phyloP scores from a whole-genome alignment of 2,329 filamentous ascomycete species.

The Aspergillus cejpii region DNA sequence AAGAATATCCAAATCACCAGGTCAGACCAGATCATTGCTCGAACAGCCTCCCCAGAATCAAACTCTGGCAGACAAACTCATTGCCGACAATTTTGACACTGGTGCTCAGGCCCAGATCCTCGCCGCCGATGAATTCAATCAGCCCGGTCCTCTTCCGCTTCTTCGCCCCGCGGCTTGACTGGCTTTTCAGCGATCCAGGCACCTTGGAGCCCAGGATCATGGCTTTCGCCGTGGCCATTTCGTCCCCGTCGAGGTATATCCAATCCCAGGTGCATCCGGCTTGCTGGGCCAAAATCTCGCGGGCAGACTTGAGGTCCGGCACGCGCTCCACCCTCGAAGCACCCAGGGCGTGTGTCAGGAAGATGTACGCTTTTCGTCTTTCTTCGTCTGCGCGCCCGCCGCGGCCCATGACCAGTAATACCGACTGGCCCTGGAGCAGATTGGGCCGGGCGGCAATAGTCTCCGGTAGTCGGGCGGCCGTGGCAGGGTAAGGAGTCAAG shows the following conservation, averaged over 20 bases:
- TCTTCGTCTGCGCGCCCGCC: slow-evolving; percentile 54
- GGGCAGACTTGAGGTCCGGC: slow-evolving; percentile 59
- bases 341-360: slow-evolving; percentile 71
- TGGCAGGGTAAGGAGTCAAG: slow-evolving; percentile 55
- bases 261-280: slow-evolving; percentile 57
- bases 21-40: slow-evolving; percentile 45
- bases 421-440: slow-evolving; percentile 57
- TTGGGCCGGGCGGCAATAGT: slow-evolving; percentile 56
- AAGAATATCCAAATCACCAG: background rate
- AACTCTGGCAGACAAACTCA: slow-evolving; percentile 84
- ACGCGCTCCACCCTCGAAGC: slow-evolving; percentile 61
- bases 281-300: slow-evolving; percentile 49
- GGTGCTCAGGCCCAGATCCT: slow-evolving; percentile 35
- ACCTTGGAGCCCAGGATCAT: slow-evolving; percentile 31
- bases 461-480: slow-evolving; percentile 49
- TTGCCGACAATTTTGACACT: slow-evolving; percentile 65
- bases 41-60: slow-evolving; percentile 76
- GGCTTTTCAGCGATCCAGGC: slow-evolving; percentile 21
- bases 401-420: slow-evolving; percentile 66
- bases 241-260: slow-evolving; percentile 68
- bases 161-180: slow-evolving; percentile 30
- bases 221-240: slow-evolving; percentile 48
- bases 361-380: slow-evolving; percentile 66
- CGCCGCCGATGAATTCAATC: slow-evolving; percentile 20
- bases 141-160: slow-evolving; percentile 41